Evolutionary conservation across 345 rosid species (phyloP).

Genomic region (Eucalyptus curtisii): DNA sequence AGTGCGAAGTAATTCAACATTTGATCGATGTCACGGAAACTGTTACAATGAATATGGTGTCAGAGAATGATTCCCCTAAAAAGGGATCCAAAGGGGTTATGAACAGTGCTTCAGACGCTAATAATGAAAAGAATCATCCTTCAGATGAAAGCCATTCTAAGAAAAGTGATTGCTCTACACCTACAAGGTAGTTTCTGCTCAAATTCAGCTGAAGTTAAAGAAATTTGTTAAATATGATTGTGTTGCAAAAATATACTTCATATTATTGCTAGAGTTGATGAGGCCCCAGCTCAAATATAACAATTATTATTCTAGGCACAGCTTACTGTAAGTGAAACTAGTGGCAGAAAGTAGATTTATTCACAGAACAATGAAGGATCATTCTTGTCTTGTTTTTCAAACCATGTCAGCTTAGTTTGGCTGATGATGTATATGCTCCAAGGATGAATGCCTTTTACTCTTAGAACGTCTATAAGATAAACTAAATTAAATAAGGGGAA

Average conservation of each 20-base stretch:
- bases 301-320: not conserved
- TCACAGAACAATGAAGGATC: not conserved
- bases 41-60: not conserved
- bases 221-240: not conserved
- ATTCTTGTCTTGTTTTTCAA: not conserved
- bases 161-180: constrained; percentile 1
- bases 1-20: constrained; percentile 28
- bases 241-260: not conserved
- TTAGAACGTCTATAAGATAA: not conserved
- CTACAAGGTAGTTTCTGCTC: constrained; percentile 4
- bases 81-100: constrained; percentile 11
- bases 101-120: not conserved
- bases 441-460: not conserved
- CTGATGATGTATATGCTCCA: not conserved
- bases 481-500: not conserved
- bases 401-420: not conserved
- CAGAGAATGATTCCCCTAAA: not conserved
- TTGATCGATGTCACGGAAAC: constrained; percentile 7
- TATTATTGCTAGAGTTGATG: not conserved
- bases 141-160: not conserved
- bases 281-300: not conserved
- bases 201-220: not conserved
- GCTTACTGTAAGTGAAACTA: not conserved
- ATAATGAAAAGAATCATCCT: constrained; percentile 3
- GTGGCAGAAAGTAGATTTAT: not conserved